Percentiles rank a stretch among this genome's conserved stretches.
phyloP scores from a whole-genome alignment of 805 yeast genomes.

The Yamadazyma philogaea region DNA sequence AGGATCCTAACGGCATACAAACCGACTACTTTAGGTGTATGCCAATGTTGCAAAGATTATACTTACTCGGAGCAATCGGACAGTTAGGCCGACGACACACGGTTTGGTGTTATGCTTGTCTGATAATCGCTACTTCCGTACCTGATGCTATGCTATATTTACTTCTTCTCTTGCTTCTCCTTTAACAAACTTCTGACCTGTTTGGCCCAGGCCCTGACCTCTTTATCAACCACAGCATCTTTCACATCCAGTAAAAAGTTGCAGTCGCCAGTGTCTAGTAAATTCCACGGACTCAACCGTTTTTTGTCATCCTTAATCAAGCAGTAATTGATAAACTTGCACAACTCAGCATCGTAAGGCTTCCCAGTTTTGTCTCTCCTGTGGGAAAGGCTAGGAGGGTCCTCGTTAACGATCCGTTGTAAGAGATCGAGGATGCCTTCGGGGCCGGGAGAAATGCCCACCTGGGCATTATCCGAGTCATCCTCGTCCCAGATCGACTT shows the following conservation, averaged over 20 bases:
- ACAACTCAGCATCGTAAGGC: constrained; percentile 46
- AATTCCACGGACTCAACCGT: constrained; percentile 71
- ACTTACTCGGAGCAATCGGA: too few relatives aligned
- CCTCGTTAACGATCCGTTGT: constrained; percentile 91
- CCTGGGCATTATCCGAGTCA: constrained; percentile 6
- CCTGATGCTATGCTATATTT: not conserved
- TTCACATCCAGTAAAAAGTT: constrained; percentile 29
- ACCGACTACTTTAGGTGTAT: too few relatives aligned
- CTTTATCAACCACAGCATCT: constrained; percentile 32
- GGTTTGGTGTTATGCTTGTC: too few relatives aligned
- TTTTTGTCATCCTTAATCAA: constrained; percentile 63
- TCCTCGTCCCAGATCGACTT: constrained; percentile 68
- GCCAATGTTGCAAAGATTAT: too few relatives aligned
- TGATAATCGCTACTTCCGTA: not conserved
- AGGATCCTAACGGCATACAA: too few relatives aligned
- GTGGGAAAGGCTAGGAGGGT: constrained; percentile 64
- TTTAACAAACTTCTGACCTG: constrained; percentile 24
- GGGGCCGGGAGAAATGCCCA: constrained; percentile 55
- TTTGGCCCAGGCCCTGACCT: constrained; percentile 42
- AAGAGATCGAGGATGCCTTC: constrained; percentile 86
- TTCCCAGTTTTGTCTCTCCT: constrained; percentile 28
- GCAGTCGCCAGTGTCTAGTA: constrained; percentile 33
- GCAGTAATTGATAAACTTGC: constrained; percentile 71
- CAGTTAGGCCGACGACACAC: too few relatives aligned
- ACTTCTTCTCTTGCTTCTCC: constrained; percentile 9